These are phyloP conservation scores for Gnomoniopsis smithogilvyi DNA, from an alignment of 2,329 filamentous ascomycete species.

Conservation along the genomic window DNA sequence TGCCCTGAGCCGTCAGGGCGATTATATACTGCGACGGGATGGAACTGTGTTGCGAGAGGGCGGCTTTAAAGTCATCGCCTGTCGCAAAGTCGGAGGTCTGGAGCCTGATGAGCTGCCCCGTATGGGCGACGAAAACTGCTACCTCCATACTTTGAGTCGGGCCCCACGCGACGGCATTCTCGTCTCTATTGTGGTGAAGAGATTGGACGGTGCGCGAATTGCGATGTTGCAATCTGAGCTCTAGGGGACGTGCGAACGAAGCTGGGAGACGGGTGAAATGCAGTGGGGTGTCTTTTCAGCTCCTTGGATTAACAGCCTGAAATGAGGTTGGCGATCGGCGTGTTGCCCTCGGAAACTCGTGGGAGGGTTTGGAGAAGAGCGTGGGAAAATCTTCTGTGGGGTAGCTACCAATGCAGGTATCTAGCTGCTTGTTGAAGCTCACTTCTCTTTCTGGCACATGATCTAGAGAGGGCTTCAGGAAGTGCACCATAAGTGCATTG, in stretches of 20 bases:
- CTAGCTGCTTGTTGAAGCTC: no score
- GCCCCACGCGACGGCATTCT: slow-evolving; percentile 52
- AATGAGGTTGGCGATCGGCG: no score
- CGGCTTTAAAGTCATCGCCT: slow-evolving; percentile 79
- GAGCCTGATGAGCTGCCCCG: slow-evolving; percentile 79
- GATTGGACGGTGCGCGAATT: background rate
- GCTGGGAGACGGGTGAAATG: background rate
- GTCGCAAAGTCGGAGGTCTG: slow-evolving; percentile 73
- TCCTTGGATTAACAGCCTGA: no score
- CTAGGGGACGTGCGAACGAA: background rate
- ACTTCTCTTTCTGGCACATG: no score
- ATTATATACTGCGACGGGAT: slow-evolving; percentile 81
- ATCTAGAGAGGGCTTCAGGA: no score
- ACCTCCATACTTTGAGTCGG: background rate
- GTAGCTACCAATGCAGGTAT: no score
- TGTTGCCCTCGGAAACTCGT: no score
- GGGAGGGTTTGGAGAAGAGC: no score
- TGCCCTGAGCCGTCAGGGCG: slow-evolving; percentile 79
- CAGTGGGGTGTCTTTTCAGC: background rate
- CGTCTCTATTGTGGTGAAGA: slow-evolving; percentile 41
- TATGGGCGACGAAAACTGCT: slow-evolving; percentile 85
- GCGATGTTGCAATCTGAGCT: background rate
- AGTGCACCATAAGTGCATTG: no score
- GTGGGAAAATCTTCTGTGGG: no score
- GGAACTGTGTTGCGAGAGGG: slow-evolving; percentile 71